Base-by-base conservation (phyloP, 495 filamentous ascomycete species). In the Trichocladium uniseriatum region DNA sequence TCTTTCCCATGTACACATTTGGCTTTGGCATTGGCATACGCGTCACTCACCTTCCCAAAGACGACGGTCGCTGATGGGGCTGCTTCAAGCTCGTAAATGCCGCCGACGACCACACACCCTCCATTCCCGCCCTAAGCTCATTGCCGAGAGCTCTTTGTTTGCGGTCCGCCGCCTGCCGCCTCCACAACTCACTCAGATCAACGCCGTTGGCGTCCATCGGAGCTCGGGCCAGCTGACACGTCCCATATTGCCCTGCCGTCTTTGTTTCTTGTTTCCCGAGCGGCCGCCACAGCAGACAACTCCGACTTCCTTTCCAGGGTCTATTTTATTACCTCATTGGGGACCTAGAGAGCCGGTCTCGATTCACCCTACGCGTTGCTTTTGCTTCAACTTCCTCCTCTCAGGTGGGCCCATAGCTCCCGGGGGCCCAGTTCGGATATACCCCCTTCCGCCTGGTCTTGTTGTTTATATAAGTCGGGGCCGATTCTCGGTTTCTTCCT, bases 81-180 rank as follows among this genome's bases (percentile, higher is more conserved):
- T 53, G 40, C 45, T 45, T 57, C 45, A 53, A 51, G 61, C 55
- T 54, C 61, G 48, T 64, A 62, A 64, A 61, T 58, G 43, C 56
- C 31, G 40, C 35, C 28, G 49, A 57, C 31, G 56, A 49, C 55
- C 51, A 55, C 46, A 53, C 29, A 57, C 53, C 58, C 51, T 55
- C 46, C 53, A 36, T 42, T 35, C 24, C 46, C 15, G 40, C 37
- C 18, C 2, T 6, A 27, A 11, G 32, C 43, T 41, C 5, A 5
- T 32, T 24, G 27, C 16, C 24, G 28, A 16, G 28, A 6, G 28
- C 27, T 16, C 28, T 16, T 38, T 32, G 29, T 39, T 16, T 16
- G n/a, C 38, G 29, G 21, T 22, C 41, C 31, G 6, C 37, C 7
- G 27, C 15, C 20, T 13, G n/a, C 15, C 37, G 15, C 31, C 28